Evolutionary conservation across 306 rosid species (phyloP), one percentile per base, ranked within the genome.

Genomic region (Vigna trinervia): DNA sequence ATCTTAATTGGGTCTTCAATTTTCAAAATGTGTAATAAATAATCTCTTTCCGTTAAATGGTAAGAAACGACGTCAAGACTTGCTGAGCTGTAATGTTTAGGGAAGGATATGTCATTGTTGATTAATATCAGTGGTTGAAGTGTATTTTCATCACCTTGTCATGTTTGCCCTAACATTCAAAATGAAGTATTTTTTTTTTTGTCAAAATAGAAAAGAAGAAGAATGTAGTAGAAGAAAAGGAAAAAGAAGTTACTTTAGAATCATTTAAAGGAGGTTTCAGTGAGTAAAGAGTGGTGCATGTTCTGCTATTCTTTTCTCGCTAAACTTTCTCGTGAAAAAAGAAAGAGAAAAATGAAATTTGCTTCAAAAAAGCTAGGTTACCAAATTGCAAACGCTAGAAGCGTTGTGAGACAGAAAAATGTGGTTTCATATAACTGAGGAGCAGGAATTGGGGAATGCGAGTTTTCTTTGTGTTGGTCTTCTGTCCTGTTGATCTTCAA

Each of bases 401-500:
- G 75, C 81, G 56, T 58, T 38, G 65, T 54, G 39, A 84, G 69
- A 58, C 50, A 72, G 72, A 59, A 36, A 54, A 13, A 28, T 52
- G n/a, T 63, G 58, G 9, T 63, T 87, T 86, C 77, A 74, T 83
- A 82, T 53, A 56, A 69, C 50, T 51, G 28, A 61, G 54, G 82
- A 90, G 98, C 97, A 96, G 96, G 92, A 94, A 93, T 86, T 76
- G 71, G 63, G 30, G 81, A 88, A 78, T 84, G 80, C 43, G 77
- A 65, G 85, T 52, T 81, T 57, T 23, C 75, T 81, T 22, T 22
- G 22, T 22, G 22, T 22, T 22, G 22, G 22, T 22, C 22, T 22
- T 22, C 22, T 22, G 22, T 22, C 22, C 22, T 22, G 22, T 22
- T 22, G 22, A 22, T 22, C 22, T 22, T 22, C 22, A 22, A 22